A percentile compares a stretch with the other conserved stretches of the same genome.
phyloP scores from a whole-genome alignment of 331 rosid genomes.

The Ulmus americana region DNA sequence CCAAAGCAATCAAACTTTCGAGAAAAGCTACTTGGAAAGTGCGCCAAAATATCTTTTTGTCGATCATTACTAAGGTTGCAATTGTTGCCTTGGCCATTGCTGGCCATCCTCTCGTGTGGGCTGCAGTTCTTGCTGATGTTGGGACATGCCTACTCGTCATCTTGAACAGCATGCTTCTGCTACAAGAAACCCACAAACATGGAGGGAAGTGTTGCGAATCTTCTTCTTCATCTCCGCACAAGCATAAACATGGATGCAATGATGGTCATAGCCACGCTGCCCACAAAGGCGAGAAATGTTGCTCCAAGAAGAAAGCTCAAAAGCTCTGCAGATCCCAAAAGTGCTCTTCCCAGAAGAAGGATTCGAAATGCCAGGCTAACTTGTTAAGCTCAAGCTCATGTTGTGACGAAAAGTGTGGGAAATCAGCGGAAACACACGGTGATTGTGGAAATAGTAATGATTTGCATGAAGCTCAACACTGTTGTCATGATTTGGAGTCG shows the following conservation, averaged over 20 bases:
- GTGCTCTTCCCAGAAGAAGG: conserved; percentile 28
- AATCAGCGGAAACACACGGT: conserved; percentile 19
- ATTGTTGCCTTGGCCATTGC: conserved; percentile 65
- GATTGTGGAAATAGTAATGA: conserved; percentile 24
- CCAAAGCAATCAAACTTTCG: conserved; percentile 66
- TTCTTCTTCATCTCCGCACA: conserved; percentile 21
- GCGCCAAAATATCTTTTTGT: conserved; percentile 51
- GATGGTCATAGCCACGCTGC: conserved; percentile 19
- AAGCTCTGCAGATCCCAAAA: conserved; percentile 29
- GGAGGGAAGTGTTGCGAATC: conserved; percentile 40
- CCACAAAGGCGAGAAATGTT: conserved; percentile 35
- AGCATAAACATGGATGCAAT: conserved; percentile 37
- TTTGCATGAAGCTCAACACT: conserved; percentile 27
- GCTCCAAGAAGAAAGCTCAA: conserved; percentile 31
- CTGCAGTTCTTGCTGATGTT: conserved; percentile 92
- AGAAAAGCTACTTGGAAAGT: conserved; percentile 54
- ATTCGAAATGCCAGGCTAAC: conserved; percentile 28
- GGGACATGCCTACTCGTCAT: conserved; percentile 84
- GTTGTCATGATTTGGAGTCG: conserved; percentile 32
- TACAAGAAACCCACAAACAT: conserved; percentile 36
- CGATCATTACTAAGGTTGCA: conserved; percentile 52
- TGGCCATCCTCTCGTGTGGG: conserved; percentile 91
- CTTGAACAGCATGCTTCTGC: conserved; percentile 78
- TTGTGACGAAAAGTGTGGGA: conserved; percentile 15
- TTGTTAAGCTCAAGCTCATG: conserved; percentile 26